These are phyloP conservation scores for Dicorynia guianensis DNA, from an alignment of 306 rosid species.

Conservation along the genomic window DNA sequence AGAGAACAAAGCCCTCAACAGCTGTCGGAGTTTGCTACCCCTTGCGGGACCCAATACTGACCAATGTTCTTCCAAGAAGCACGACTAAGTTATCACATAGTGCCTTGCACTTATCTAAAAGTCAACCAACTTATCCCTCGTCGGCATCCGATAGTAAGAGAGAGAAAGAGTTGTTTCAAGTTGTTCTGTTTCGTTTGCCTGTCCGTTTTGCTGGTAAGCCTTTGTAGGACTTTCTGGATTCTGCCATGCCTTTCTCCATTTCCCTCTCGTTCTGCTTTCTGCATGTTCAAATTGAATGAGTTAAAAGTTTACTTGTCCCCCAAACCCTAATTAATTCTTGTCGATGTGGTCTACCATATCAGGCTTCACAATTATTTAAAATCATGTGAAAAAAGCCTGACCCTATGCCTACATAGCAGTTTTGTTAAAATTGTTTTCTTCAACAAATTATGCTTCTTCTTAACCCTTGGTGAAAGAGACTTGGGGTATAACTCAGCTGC, in stretches of 20 bases:
- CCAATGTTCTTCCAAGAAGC: not conserved
- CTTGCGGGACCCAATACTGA: slow-evolving; percentile 7
- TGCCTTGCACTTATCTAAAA: not conserved
- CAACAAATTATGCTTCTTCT: no score
- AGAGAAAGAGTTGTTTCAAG: not conserved
- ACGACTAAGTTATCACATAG: not conserved
- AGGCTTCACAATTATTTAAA: not conserved
- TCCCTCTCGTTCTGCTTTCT: slow-evolving; percentile 8
- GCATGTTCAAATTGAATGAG: not conserved
- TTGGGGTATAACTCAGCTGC: no score
- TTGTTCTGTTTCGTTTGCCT: slow-evolving; percentile 2
- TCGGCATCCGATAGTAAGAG: no score
- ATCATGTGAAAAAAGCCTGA: no score
- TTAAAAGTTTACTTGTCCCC: slow-evolving; percentile 28
- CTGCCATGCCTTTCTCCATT: not conserved
- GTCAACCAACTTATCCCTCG: fast-evolving
- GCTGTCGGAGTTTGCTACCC: not conserved
- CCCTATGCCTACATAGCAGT: no score
- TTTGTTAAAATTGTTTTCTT: no score
- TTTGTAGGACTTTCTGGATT: not conserved
- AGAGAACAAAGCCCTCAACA: slow-evolving; percentile 1
- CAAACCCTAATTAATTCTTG: slow-evolving; percentile 36
- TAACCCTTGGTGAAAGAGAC: no score
- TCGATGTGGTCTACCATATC: not conserved
- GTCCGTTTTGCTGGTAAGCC: slow-evolving; percentile 30